phyloP scores from a whole-genome alignment of 2,329 filamentous ascomycete species.

The Ceratocystis smalleyi region DNA sequence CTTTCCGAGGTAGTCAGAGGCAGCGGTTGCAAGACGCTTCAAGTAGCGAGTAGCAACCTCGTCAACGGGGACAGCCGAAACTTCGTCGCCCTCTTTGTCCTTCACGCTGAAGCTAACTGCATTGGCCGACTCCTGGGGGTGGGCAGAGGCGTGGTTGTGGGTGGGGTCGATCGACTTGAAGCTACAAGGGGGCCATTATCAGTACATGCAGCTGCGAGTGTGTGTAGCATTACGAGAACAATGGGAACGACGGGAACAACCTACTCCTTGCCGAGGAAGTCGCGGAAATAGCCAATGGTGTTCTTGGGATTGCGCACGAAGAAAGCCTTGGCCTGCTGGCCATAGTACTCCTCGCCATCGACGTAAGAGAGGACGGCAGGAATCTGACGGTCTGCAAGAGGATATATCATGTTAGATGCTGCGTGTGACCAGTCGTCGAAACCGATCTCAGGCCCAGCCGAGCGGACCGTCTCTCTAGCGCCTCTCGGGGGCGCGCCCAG shows the following conservation, averaged over 20 bases:
- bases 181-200: slow-evolving; percentile 24
- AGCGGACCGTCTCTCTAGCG: not conserved
- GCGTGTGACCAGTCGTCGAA: not conserved
- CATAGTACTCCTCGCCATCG: slow-evolving; percentile 91
- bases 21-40: slow-evolving; percentile 63
- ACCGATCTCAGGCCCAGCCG: not conserved
- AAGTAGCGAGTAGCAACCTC: slow-evolving; percentile 78
- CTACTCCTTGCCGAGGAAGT: slow-evolving; percentile 88
- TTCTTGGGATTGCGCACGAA: slow-evolving; percentile 84
- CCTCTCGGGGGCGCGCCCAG: not conserved
- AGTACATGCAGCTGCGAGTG: not conserved
- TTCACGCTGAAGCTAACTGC: slow-evolving; percentile 68
- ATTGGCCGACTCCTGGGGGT: slow-evolving; percentile 60
- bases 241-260: slow-evolving; percentile 20
- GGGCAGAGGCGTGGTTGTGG: slow-evolving; percentile 82
- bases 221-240: not conserved
- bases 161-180: slow-evolving; percentile 92
- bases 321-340: slow-evolving; percentile 86
- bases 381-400: slow-evolving; percentile 70
- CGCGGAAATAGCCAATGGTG: slow-evolving; percentile 89
- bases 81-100: slow-evolving; percentile 41
- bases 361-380: slow-evolving; percentile 89
- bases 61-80: slow-evolving; percentile 55
- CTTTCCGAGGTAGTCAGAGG: slow-evolving; percentile 84
- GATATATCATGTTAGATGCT: no score